These are phyloP conservation scores for Gastroboletus turbinatus DNA, from an alignment of 1,284 basidiomycete genomes.

Conservation along the genomic window DNA sequence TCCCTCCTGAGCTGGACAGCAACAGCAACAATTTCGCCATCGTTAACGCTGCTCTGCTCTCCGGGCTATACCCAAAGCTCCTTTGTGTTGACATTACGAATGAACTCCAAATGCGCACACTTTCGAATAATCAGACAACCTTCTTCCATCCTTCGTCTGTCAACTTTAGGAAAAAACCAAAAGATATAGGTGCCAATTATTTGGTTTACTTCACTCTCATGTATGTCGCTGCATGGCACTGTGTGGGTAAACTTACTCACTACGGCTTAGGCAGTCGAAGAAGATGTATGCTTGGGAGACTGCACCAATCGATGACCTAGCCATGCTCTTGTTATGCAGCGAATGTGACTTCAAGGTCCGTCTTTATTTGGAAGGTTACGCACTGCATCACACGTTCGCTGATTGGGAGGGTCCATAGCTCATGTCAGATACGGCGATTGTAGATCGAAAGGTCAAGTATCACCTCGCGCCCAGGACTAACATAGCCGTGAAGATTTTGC, in stretches of 20 bases:
- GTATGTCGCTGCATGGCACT: conserved; percentile 42
- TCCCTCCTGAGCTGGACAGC: conserved; percentile 72
- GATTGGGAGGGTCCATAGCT: conserved; percentile 46
- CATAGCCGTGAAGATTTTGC: conserved; percentile 80
- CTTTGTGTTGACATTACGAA: conserved; percentile 64
- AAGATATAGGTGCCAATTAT: conserved; percentile 75
- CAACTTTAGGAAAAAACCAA: conserved; percentile 72
- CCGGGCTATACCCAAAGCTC: conserved; percentile 93
- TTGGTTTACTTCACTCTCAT: conserved; percentile 90
- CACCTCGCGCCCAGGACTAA: conserved; percentile 69
- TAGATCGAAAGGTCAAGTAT: conserved; percentile 88
- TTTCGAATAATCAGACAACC: conserved; percentile 84
- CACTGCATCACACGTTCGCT: conserved; percentile 2
- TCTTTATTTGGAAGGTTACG: neutral
- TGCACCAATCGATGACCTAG: conserved; percentile 83
- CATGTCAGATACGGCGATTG: conserved; percentile 65
- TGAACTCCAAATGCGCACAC: conserved; percentile 70
- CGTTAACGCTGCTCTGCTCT: conserved; percentile 81
- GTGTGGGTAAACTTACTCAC: conserved; percentile 6
- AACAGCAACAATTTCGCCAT: conserved; percentile 68
- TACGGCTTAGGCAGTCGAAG: conserved; percentile 75
- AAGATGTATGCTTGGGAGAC: conserved; percentile 98
- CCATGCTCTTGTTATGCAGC: conserved; percentile 85
- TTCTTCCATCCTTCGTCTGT: conserved; percentile 93
- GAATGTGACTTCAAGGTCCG: conserved; percentile 88